These are phyloP conservation scores for Coemansia sp. DNA, from an alignment of 192 early-diverging fungal species.

Conservation along the genomic window DNA sequence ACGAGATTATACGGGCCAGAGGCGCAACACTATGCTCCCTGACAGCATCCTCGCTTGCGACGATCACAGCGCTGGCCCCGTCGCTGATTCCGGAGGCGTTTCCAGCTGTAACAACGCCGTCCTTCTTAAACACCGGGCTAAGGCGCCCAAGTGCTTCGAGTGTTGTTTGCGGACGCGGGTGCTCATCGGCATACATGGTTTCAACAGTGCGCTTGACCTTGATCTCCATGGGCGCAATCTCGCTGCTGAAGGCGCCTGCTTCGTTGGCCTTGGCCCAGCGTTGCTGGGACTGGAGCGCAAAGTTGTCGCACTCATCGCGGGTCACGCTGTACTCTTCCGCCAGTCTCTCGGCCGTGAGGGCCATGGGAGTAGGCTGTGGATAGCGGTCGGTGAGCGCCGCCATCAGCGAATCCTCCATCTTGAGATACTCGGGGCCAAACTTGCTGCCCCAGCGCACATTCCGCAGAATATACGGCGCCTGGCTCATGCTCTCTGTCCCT, in stretches of 20 bases:
- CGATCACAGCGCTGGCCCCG: constrained; percentile 83
- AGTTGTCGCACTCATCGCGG: constrained; percentile 81
- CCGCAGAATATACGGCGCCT: constrained; percentile 83
- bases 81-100: constrained; percentile 95
- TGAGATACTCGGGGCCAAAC: constrained; percentile 79
- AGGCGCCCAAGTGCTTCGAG: constrained; percentile 78
- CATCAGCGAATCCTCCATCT: constrained; percentile 88
- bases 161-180: constrained; percentile 83
- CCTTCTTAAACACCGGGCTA: constrained; percentile 83
- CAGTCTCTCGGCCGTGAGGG: constrained; percentile 93
- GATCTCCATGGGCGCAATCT: constrained; percentile 83
- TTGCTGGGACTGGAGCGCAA: constrained; percentile 78
- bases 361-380: constrained; percentile 83
- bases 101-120: constrained; percentile 89
- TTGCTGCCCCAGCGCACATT: constrained; percentile 81
- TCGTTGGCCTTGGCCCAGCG: constrained; percentile 81
- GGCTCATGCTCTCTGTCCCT: constrained; percentile 92
- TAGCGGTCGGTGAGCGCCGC: constrained; percentile 82
- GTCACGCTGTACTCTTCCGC: constrained; percentile 79
- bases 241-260: constrained; percentile 73
- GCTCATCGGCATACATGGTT: constrained; percentile 77
- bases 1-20: constrained; percentile 82
- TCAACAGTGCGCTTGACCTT: constrained; percentile 70
- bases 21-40: constrained; percentile 78
- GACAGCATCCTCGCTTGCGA: constrained; percentile 84